Evolutionary conservation across 2,329 filamentous ascomycete species (phyloP).

Genomic region (Penicillium oxalicum): DNA sequence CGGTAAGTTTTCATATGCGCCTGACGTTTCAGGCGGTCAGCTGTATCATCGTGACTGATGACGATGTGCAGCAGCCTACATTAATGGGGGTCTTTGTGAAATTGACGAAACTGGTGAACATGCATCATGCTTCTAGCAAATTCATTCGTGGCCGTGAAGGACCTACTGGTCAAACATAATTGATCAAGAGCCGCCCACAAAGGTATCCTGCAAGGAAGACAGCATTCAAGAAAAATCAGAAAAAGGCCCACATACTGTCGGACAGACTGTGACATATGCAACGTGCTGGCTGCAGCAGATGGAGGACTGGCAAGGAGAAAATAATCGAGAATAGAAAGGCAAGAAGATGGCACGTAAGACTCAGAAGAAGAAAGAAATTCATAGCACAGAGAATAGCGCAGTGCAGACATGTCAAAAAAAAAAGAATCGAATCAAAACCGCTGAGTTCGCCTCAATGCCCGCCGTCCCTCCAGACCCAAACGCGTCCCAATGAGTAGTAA

Average conservation of each 20-base stretch:
- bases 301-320: no score
- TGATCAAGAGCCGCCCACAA: slow-evolving; percentile 10
- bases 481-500: slow-evolving; percentile 31
- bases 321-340: not conserved
- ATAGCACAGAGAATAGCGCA: slow-evolving; percentile 2
- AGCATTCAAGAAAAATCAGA: slow-evolving; percentile 3
- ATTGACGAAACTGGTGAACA: not conserved
- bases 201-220: slow-evolving; percentile 5
- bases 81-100: not conserved
- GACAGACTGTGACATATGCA: no score
- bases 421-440: slow-evolving; percentile 27
- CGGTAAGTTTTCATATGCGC: slow-evolving; percentile 7
- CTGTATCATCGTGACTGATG: no score
- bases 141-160: slow-evolving; percentile 1
- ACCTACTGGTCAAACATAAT: slow-evolving; percentile 5
- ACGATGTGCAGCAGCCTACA: no score
- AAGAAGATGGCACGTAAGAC: not conserved
- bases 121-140: not conserved
- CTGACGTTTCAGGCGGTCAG: slow-evolving; percentile 6
- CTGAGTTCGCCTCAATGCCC: slow-evolving; percentile 38
- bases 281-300: no score
- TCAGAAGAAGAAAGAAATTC: slow-evolving; percentile 3
- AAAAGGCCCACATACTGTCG: no score
- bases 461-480: slow-evolving; percentile 29
- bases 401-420: slow-evolving; percentile 2